Conservation (phyloP, 768 basidiomycete genomes). For the Trametes elegans region DNA sequence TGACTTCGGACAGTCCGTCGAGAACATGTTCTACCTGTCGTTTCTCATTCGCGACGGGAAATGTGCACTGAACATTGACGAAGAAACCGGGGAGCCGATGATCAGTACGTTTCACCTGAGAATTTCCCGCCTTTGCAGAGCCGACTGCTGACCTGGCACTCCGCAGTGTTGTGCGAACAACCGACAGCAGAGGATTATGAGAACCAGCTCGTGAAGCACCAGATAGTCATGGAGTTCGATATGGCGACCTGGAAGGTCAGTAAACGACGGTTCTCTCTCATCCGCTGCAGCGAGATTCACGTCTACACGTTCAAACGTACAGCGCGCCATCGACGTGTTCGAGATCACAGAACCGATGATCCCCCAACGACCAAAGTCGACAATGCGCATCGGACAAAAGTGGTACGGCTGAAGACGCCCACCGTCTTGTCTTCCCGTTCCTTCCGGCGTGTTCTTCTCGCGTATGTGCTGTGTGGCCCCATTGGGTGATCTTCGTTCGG, state of each 20-base stretch:
- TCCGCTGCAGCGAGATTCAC: not conserved
- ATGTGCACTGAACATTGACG: constrained; percentile 67
- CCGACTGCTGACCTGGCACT: not conserved
- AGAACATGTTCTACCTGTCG: constrained; percentile 94
- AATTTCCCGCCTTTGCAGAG: not conserved
- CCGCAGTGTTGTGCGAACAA: constrained; percentile 58
- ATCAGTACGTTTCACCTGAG: constrained; percentile 55
- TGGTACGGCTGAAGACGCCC: constrained; percentile 60
- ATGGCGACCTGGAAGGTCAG: constrained; percentile 85
- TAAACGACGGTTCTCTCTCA: constrained; percentile 46
- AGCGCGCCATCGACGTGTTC: constrained; percentile 89
- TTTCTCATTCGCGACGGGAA: constrained; percentile 88
- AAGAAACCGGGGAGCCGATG: constrained; percentile 62
- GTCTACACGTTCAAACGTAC: not conserved
- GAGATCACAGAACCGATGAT: constrained; percentile 74
- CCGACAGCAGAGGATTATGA: constrained; percentile 64
- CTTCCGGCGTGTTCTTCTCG: not conserved
- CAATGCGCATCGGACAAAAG: constrained; percentile 56
- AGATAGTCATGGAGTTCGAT: constrained; percentile 91
- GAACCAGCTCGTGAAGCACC: constrained; percentile 66
- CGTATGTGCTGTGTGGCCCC: too few relatives aligned
- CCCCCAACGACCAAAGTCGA: constrained; percentile 65
- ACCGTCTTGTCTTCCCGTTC: not conserved
- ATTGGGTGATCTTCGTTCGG: too few relatives aligned
- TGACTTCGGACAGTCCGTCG: constrained; percentile 90